Conservation (phyloP, 2,329 filamentous ascomycete genomes). For the Beauveria bassiana region DNA sequence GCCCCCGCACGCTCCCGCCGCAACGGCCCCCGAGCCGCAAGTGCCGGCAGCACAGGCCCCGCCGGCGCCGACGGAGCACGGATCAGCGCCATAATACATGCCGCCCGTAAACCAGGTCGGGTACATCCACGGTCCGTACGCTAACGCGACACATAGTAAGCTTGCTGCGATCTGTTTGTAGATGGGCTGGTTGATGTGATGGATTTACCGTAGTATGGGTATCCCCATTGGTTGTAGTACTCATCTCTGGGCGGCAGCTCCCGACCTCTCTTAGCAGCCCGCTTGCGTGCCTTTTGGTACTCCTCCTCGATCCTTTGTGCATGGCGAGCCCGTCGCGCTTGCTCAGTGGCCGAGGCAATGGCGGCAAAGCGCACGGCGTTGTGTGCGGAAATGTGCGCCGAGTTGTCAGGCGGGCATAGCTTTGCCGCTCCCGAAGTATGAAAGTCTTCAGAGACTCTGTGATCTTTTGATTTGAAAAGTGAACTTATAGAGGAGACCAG, state of each 20-base stretch:
- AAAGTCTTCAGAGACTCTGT: conserved; percentile 30
- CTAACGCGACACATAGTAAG: conserved; percentile 9
- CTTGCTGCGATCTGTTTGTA: no score
- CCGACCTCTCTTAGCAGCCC: conserved; percentile 43
- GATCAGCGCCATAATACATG: conserved; percentile 39
- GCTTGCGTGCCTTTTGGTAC: conserved; percentile 46
- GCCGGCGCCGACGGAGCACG: conserved; percentile 24
- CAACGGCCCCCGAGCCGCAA: conserved; percentile 33
- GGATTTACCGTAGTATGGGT: conserved; percentile 33
- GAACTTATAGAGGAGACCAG: conserved; percentile 15
- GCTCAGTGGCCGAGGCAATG: neutral
- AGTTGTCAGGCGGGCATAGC: conserved; percentile 46
- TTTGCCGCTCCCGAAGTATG: conserved; percentile 39
- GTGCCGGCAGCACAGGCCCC: conserved; percentile 38
- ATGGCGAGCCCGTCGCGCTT: conserved; percentile 15
- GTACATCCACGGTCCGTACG: conserved; percentile 40
- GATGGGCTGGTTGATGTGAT: neutral
- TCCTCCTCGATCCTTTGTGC: conserved; percentile 38
- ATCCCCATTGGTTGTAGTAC: conserved; percentile 49
- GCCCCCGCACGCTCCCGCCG: conserved; percentile 36
- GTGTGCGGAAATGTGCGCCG: conserved; percentile 66
- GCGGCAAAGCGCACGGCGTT: conserved; percentile 46
- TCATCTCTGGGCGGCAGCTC: conserved; percentile 38
- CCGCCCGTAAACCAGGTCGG: conserved; percentile 35
- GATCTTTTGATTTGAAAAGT: conserved; percentile 21